Conservation (phyloP, 371 early-diverging fungal genomes). For the Syncephalastrum contaminatum region DNA sequence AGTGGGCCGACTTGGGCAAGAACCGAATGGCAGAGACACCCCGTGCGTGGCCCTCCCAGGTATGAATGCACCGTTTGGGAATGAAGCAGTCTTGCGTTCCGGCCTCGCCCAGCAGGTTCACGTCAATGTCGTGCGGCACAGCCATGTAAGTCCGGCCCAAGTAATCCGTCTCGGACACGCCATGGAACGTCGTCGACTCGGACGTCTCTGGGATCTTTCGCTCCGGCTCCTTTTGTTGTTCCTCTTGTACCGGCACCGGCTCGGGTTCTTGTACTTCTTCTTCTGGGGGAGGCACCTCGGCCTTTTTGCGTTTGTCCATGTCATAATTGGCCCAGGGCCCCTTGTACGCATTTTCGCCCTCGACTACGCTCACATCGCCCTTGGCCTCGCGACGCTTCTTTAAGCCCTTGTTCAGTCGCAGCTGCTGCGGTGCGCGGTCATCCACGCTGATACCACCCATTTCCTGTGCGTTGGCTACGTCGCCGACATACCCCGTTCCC, state of each 20-base stretch:
- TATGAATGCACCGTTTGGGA: slow-evolving; percentile 85
- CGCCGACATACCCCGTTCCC: slow-evolving; percentile 72
- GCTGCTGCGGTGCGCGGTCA: slow-evolving; percentile 52
- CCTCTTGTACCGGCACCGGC: slow-evolving; percentile 15
- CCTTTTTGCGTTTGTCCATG: slow-evolving; percentile 70
- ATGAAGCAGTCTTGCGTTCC: slow-evolving; percentile 81
- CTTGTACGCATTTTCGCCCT: slow-evolving; percentile 79
- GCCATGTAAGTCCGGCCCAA: slow-evolving; percentile 94
- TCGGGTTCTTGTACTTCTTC: slow-evolving; percentile 2
- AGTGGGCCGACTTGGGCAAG: slow-evolving; percentile 88
- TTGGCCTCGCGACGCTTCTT: slow-evolving; percentile 71
- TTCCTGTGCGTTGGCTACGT: slow-evolving; percentile 52
- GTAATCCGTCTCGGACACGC: slow-evolving; percentile 81
- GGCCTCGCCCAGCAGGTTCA: slow-evolving; percentile 71
- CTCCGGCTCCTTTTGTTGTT: slow-evolving; percentile 20
- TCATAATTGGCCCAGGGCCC: slow-evolving; percentile 98
- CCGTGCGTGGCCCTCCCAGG: slow-evolving; percentile 92
- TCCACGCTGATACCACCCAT: slow-evolving; percentile 53
- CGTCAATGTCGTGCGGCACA: slow-evolving; percentile 83
- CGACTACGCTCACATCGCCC: slow-evolving; percentile 75
- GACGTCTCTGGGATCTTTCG: slow-evolving; percentile 6
- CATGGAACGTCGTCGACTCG: slow-evolving; percentile 80
- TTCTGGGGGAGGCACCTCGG: neutral
- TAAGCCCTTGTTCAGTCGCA: slow-evolving; percentile 49
- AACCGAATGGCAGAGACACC: slow-evolving; percentile 91